These are phyloP conservation scores for Leccinum disarticulatum DNA, from an alignment of 768 basidiomycete species.

Conservation along the genomic window DNA sequence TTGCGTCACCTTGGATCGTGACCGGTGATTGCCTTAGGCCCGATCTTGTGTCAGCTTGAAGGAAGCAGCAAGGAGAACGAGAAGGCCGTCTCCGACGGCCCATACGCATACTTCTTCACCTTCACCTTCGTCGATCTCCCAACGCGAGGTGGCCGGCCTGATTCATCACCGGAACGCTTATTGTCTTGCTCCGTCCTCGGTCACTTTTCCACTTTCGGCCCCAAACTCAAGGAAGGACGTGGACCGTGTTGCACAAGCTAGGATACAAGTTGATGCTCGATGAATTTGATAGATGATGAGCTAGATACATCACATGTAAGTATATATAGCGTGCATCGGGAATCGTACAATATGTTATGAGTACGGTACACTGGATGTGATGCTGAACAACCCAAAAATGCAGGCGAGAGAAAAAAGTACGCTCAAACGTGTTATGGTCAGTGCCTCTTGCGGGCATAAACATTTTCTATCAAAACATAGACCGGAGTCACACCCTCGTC, in stretches of 20 bases:
- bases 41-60: not conserved
- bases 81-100: not conserved
- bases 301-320: slow-evolving; percentile 3
- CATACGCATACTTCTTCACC: not conserved
- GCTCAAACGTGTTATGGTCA: slow-evolving; percentile 13
- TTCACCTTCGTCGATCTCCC: not conserved
- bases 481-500: slow-evolving; percentile 43
- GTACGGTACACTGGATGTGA: slow-evolving; percentile 24
- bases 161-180: not conserved
- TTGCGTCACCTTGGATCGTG: not conserved
- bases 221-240: not conserved
- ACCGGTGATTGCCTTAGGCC: not conserved
- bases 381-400: slow-evolving; percentile 13
- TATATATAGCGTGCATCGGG: slow-evolving; percentile 13
- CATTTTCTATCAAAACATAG: slow-evolving; percentile 57
- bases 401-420: not conserved
- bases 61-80: not conserved
- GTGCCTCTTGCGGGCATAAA: slow-evolving; percentile 48
- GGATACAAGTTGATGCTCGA: not conserved
- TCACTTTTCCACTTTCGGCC: no score
- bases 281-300: slow-evolving; percentile 5
- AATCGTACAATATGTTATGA: slow-evolving; percentile 20
- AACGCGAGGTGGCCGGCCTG: not conserved
- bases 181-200: not conserved
- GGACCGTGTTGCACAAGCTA: not conserved